Evolutionary conservation across 495 filamentous ascomycete genomes (phyloP), one percentile per base, ranked within the genome.

Genomic region (Lepidopterella palustris): DNA sequence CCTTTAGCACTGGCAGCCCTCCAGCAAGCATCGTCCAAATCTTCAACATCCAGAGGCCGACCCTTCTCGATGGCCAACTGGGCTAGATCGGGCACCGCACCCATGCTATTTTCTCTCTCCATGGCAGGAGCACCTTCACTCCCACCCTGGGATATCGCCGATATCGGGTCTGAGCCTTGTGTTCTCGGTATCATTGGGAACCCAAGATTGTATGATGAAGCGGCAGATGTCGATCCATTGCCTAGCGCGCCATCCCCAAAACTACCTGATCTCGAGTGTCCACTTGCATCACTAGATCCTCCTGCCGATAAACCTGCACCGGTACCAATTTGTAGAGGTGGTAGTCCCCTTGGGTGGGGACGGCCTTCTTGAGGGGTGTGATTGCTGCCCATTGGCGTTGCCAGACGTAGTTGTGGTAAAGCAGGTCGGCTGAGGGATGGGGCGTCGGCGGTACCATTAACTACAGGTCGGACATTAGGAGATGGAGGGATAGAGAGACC

Each of bases 11-110:
- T 93, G 27, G 91, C 95, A 18, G 92, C 91, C 66, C 86, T 83
- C 93, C 95, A 98, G 11, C 90, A 89, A 51, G 92, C 88, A 68
- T 97, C 92, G 72, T 97, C 90, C 59, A 98, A 72, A 64, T 97
- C 90, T 55, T 96, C 91, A 13, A 95, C 91, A 73, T 98, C 93
- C 26, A 92, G 67, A 15, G 84, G 84, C 60, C 85, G 78, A 29
- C 89, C 90, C 73, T 86, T 91, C 66, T 95, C 90, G 28, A 92
- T 60, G 55, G 80, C 86, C 60, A 90, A 73, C 72, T 85, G 84
- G 66, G 88, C 86, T 42, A 93, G 79, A 69, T 86, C 85, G 21
- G 87, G 86, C 25, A 90, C 74, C 55, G 60, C 52, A 60, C 80
- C 82, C 62, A 80, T 78, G 68, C 87, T 89, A 55, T 82, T 83